Base-by-base conservation (phyloP, 1,284 basidiomycete genomes). In the Inonotus hispidus region DNA sequence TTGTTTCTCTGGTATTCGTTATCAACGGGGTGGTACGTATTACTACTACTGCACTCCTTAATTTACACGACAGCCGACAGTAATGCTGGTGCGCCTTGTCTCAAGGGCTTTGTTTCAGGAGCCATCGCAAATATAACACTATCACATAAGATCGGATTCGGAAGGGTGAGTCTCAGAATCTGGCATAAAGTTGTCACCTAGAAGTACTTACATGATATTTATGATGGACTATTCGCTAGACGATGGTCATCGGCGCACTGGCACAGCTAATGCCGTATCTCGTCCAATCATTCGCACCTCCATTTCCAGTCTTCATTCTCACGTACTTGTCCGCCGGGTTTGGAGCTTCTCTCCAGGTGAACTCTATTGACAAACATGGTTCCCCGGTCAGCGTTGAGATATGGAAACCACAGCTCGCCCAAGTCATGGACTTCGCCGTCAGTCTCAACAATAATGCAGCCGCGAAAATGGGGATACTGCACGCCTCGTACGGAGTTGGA, bases 1-100 rank as follows among this genome's bases (percentile, higher is more conserved):
- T 78, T 58, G 81, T 87, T 16, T 82, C 83, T 0, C 66, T 84
- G 23, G 76, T 85, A 39, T 87, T 85, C 72, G 73, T 87, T 14
- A 73, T 74, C 59, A 82, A 78, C 59, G 81, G 79, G 61, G 61
- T 80, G 38, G 84, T 85, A 66, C 50, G 69, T 68, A n/a, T n/a
- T n/a, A n/a, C 10, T 45, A 19, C 0, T 23, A 21, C 5, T 23
- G 7, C 19, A 21, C 7, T 49, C 13, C 46, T 49, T 23, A 14
- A 43, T n/a, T 6, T 21, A 16, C 16, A 7, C 41, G n/a, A 8
- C 8, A n/a, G 58, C 25, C 55, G 29, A 32, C 8, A 32, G 8
- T 32, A 32, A 32, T 8, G 8, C 32, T 32, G 16, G 11, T 21
- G 16, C 38, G n/a, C 4, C 19, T 7, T 43, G 41, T 43, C 27